phyloP scores from a whole-genome alignment of 345 rosid genomes.

The Cardiospermum halicacabum region DNA sequence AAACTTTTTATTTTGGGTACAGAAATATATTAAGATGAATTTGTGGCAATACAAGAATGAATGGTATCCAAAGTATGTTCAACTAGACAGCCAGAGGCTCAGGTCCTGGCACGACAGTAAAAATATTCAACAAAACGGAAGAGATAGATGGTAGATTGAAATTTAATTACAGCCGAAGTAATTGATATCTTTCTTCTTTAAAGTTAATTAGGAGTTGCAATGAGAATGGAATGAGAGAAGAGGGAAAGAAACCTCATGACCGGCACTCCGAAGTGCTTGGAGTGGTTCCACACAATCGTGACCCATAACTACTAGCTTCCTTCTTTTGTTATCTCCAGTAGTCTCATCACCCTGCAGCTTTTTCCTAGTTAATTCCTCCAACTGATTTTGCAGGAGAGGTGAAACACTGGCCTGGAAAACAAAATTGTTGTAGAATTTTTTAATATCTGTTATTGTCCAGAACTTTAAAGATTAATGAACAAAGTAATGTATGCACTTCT shows the following conservation, averaged over 20 bases:
- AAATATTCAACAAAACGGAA: no score
- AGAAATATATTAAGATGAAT: no score
- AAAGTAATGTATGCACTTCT: neutral
- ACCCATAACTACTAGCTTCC: conserved; percentile 71
- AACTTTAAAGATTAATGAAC: neutral
- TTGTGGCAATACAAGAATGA: no score
- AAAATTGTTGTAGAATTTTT: neutral
- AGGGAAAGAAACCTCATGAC: conserved; percentile 60
- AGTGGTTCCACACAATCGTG: conserved; percentile 94
- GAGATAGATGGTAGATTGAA: no score
- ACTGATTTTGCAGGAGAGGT: conserved; percentile 62
- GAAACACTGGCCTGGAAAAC: conserved; percentile 66
- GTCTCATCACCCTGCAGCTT: conserved; percentile 23
- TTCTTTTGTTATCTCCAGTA: conserved; percentile 39
- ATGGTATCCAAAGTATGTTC: no score
- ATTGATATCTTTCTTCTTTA: no score
- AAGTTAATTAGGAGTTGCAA: no score
- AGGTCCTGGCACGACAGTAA: no score
- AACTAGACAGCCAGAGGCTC: no score
- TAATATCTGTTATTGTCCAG: neutral
- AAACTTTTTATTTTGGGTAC: no score
- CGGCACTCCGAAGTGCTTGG: conserved; percentile 70
- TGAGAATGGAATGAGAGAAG: neutral
- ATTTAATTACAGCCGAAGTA: no score
- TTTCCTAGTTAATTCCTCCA: conserved; percentile 58